Evolutionary conservation across 768 basidiomycete genomes (phyloP), one percentile per base, ranked within the genome.

Genomic region (Fomitopsis pulvina): DNA sequence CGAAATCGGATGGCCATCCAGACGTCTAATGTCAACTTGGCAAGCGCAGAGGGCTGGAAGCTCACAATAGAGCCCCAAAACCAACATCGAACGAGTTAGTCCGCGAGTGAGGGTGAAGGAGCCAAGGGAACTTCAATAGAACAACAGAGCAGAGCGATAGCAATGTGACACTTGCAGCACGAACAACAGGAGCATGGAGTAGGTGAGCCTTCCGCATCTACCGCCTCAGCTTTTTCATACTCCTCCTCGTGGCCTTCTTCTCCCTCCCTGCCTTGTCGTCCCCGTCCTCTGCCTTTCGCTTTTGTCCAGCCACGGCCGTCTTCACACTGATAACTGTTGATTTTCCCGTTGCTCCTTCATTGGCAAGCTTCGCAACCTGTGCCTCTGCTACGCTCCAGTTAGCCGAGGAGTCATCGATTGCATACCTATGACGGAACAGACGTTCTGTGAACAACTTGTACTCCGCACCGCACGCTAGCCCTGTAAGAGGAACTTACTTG

Each of bases 291-390:
- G 70, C 71, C 67, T 87, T 89, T 58, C 85, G 71, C 61, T 89
- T 87, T 57, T 78, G 71, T 2, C 73, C 74, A 1, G 63, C 64
- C 4, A 56, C 54, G 4, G 59, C 62, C 0, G 55, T 56, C 64
- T 87, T 90, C 20, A 96, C 76, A 58, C 86, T 92, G 39, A 95
- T 77, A 12, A 93, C 78, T 0, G 84, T 85, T 27, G 83, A 78
- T 48, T 76, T 80, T 28, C 74, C 76, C 14, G 51, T 61, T 16
- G 61, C 67, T 3, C 67, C 73, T 21, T 66, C 68, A 39, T 43
- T 52, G 47, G 69, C 65, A 14, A 80, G 61, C 43, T 72, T 72
- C 29, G 75, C 65, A 3, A 93, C 81, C 63, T 92, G 89, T 20
- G 75, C 71, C 62, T 92, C 85, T 3, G 87, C 92, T 24, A 67